These are phyloP conservation scores for Didymella exigua DNA, from an alignment of 2,329 filamentous ascomycete species.

Conservation along the genomic window DNA sequence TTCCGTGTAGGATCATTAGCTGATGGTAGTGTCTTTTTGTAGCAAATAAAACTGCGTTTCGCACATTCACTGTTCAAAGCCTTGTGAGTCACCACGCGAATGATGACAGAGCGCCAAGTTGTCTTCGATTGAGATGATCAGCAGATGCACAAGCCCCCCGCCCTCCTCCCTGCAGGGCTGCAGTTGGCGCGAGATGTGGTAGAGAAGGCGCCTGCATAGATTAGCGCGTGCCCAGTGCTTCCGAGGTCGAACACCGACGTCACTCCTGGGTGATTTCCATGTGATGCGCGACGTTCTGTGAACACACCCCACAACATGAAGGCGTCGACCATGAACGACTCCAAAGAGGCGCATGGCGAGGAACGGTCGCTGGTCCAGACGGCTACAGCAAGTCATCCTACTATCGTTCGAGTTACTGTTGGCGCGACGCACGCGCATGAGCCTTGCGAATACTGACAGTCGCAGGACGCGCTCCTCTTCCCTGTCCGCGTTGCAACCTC, in stretches of 20 bases:
- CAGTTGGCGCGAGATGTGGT: slow-evolving; percentile 7
- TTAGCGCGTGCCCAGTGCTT: slow-evolving; percentile 32
- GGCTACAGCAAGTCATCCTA: slow-evolving; percentile 26
- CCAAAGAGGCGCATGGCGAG: slow-evolving; percentile 27
- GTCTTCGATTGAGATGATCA: slow-evolving; percentile 14
- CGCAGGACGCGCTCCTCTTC: slow-evolving; percentile 58
- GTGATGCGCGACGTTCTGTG: slow-evolving; percentile 28
- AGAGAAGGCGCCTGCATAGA: slow-evolving; percentile 12
- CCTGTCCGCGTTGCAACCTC: slow-evolving; percentile 64
- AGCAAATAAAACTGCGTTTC: slow-evolving; percentile 17
- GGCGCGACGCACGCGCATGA: neutral
- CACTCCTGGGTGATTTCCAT: slow-evolving; percentile 30
- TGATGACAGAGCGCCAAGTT: slow-evolving; percentile 1
- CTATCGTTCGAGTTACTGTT: neutral
- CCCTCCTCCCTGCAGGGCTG: slow-evolving; percentile 19
- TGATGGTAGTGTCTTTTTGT: slow-evolving; percentile 14
- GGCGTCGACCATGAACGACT: slow-evolving; percentile 27
- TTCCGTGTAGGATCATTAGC: slow-evolving; percentile 27
- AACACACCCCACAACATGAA: slow-evolving; percentile 12
- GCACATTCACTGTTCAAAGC: neutral
- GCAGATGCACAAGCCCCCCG: slow-evolving; percentile 17
- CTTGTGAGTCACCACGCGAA: neutral
- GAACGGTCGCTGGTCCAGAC: slow-evolving; percentile 21
- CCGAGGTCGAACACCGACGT: slow-evolving; percentile 29
- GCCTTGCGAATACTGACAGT: slow-evolving; percentile 14